These are phyloP conservation scores for Ceratobasidium papillatum DNA, from an alignment of 1,284 basidiomycete genomes.

Conservation along the genomic window DNA sequence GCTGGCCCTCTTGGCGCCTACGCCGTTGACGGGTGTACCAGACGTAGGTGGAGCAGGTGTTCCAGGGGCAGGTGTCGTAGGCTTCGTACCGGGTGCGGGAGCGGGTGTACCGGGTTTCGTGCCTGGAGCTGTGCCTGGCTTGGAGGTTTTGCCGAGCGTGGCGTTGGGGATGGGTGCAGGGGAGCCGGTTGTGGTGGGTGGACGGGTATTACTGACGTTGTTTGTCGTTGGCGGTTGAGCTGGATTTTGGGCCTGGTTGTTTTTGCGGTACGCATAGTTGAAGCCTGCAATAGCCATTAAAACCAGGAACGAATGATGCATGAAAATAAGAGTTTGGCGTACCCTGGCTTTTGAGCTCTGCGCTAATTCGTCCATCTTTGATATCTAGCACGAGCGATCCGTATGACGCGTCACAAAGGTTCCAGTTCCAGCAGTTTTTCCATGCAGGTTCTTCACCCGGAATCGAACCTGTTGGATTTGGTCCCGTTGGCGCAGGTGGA, in stretches of 20 bases:
- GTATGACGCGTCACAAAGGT: slow-evolving; percentile 92
- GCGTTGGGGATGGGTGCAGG: slow-evolving; percentile 56
- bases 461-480: slow-evolving; percentile 52
- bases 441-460: slow-evolving; percentile 83
- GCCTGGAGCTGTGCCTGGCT: slow-evolving; percentile 50
- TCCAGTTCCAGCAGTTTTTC: slow-evolving; percentile 99
- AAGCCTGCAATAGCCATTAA: slow-evolving; percentile 68
- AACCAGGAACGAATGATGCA: background rate
- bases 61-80: slow-evolving; percentile 48
- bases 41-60: slow-evolving; percentile 43
- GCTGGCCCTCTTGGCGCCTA: slow-evolving; percentile 21
- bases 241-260: slow-evolving; percentile 2
- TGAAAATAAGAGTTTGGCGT: slow-evolving; percentile 44
- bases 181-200: slow-evolving; percentile 51
- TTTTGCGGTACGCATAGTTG: slow-evolving; percentile 87
- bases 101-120: slow-evolving; percentile 51
- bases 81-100: slow-evolving; percentile 50
- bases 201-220: background rate
- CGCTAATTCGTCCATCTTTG: slow-evolving; percentile 89
- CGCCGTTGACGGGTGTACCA: slow-evolving; percentile 43
- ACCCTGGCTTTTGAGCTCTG: slow-evolving; percentile 94
- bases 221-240: slow-evolving; percentile 4
- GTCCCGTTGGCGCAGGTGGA: slow-evolving; percentile 54
- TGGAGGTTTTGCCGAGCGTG: slow-evolving; percentile 48
- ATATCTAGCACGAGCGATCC: slow-evolving; percentile 89